Conservation (phyloP, 495 filamentous ascomycete genomes). For the Neurospora sp. region DNA sequence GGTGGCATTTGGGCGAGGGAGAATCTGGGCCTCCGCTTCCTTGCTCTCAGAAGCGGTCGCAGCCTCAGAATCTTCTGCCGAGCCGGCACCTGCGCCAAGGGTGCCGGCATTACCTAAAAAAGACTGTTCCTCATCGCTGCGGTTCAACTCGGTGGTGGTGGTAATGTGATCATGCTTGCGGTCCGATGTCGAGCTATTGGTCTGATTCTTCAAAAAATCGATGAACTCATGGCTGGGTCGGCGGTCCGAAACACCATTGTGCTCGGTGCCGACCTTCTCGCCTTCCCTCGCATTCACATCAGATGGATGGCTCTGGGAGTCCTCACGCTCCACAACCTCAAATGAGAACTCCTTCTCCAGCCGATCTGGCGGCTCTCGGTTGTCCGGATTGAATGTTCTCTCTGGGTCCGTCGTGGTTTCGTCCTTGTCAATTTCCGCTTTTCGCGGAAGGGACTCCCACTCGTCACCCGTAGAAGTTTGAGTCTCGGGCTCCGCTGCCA, state of each 20-base stretch:
- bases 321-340: background rate
- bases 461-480: background rate
- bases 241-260: background rate
- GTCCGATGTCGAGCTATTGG: constrained; percentile 18
- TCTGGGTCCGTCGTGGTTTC: background rate
- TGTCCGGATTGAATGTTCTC: background rate
- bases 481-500: background rate
- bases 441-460: background rate
- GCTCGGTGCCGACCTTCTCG: background rate
- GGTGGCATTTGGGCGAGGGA: constrained; percentile 32
- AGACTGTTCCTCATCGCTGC: constrained; percentile 35
- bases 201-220: constrained; percentile 18
- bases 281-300: background rate
- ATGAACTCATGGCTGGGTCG: constrained; percentile 22
- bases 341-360: background rate
- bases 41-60: constrained; percentile 20
- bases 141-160: constrained; percentile 13
- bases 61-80: constrained; percentile 32
- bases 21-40: constrained; percentile 16
- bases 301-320: background rate
- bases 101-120: constrained; percentile 56
- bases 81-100: constrained; percentile 51
- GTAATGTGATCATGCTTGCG: constrained; percentile 9
- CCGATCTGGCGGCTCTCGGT: background rate
- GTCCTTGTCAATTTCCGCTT: background rate